Evolutionary conservation across 2,329 filamentous ascomycete species (phyloP).

Genomic region (Cercospora sesami): DNA sequence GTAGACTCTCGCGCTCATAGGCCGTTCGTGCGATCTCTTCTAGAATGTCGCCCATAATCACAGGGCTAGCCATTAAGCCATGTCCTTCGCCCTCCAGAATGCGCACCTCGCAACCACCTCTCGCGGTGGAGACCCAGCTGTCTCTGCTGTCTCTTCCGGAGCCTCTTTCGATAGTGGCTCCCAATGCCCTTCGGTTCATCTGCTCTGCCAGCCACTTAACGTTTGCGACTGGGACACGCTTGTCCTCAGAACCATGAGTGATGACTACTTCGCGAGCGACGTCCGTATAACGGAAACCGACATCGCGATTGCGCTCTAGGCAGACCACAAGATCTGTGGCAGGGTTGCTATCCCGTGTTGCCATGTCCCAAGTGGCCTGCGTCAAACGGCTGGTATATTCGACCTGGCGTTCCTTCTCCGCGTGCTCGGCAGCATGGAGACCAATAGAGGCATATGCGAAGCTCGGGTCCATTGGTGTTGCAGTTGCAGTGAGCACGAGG

Average conservation of each 20-base stretch:
- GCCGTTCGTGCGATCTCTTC: constrained; percentile 76
- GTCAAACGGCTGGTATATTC: constrained; percentile 84
- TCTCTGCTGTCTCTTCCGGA: constrained; percentile 17
- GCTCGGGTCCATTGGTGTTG: constrained; percentile 41
- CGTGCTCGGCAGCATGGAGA: constrained; percentile 56
- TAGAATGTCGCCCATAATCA: constrained; percentile 90
- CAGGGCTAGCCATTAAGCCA: constrained; percentile 90
- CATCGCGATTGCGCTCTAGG: constrained; percentile 82
- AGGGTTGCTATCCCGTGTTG: constrained; percentile 87
- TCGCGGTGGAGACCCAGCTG: constrained; percentile 12
- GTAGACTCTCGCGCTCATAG: constrained; percentile 1
- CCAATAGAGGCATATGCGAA: constrained; percentile 44
- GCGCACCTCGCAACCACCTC: constrained; percentile 77
- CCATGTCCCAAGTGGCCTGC: constrained; percentile 89
- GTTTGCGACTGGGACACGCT: constrained; percentile 90
- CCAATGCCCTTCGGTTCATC: constrained; percentile 59
- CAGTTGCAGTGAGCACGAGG: constrained; percentile 37
- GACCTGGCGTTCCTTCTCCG: constrained; percentile 69
- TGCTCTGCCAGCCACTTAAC: constrained; percentile 91
- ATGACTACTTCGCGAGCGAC: constrained; percentile 90
- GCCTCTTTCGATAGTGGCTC: constrained; percentile 3
- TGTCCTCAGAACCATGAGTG: constrained; percentile 88
- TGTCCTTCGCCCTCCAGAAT: constrained; percentile 90
- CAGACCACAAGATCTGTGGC: constrained; percentile 92
- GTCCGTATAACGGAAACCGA: constrained; percentile 96